phyloP scores from a whole-genome alignment of 805 yeast species.

The Wickerhamomyces chambardii region DNA sequence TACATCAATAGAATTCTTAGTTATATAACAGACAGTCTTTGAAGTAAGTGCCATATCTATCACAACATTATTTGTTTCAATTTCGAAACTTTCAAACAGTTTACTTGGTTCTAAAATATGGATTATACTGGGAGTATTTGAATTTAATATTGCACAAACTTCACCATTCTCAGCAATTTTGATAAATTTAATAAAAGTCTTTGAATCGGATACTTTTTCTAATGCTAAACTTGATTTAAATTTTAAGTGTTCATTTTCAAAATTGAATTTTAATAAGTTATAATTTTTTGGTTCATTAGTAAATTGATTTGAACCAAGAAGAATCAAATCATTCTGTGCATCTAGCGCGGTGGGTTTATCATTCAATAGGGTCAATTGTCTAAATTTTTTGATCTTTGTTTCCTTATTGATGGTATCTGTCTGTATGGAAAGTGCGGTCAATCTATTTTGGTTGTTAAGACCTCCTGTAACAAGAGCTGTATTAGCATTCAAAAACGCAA shows the following conservation, averaged over 20 bases:
- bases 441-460: conserved; percentile 63
- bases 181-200: conserved; percentile 54
- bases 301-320: conserved; percentile 76
- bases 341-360: conserved; percentile 84
- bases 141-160: conserved; percentile 65
- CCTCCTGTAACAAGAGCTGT: conserved; percentile 32
- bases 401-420: conserved; percentile 38
- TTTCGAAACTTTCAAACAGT: conserved; percentile 46
- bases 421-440: conserved; percentile 54
- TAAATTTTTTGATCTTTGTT: conserved; percentile 49
- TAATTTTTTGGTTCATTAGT: conserved; percentile 50
- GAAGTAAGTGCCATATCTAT: conserved; percentile 65
- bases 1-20: conserved; percentile 40
- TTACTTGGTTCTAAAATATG: conserved; percentile 52
- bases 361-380: conserved; percentile 61
- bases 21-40: conserved; percentile 55
- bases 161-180: conserved; percentile 47
- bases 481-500: not conserved
- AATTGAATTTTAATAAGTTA: conserved; percentile 64
- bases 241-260: conserved; percentile 59
- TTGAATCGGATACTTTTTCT: conserved; percentile 32
- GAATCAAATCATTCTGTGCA: conserved; percentile 38
- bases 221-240: conserved; percentile 58
- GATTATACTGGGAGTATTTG: conserved; percentile 57
- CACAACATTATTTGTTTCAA: conserved; percentile 47